phyloP scores from a whole-genome alignment of 495 filamentous ascomycete species.

The Talaromyces borbonicus region DNA sequence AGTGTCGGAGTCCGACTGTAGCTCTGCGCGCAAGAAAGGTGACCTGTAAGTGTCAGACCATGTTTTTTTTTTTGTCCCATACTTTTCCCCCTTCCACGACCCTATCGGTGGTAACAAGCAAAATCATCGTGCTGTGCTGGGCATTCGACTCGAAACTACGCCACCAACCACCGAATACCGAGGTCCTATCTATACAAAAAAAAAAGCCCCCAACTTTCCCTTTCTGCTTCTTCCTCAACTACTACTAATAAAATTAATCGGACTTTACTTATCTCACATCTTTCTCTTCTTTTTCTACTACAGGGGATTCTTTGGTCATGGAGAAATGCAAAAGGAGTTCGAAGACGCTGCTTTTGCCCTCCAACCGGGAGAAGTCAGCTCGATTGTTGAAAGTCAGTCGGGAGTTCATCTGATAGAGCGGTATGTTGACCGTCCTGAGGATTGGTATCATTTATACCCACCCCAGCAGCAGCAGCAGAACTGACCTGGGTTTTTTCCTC shows the following conservation, averaged over 20 bases:
- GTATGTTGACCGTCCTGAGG: conserved; percentile 38
- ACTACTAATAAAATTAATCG: conserved; percentile 8
- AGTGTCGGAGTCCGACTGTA: conserved; percentile 84
- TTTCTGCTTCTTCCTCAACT: not conserved
- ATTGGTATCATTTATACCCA: conserved; percentile 3
- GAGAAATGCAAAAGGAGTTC: conserved; percentile 99
- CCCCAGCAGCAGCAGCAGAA: conserved; percentile 5
- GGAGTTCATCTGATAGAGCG: conserved; percentile 93
- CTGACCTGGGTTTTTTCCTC: not conserved
- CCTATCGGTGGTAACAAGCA: not conserved
- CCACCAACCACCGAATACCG: too few species aligned
- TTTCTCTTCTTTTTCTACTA: not conserved
- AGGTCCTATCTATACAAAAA: too few species aligned
- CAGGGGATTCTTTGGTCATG: conserved; percentile 80
- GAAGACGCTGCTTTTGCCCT: conserved; percentile 88
- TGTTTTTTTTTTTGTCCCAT: too few species aligned
- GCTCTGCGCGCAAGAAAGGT: conserved; percentile 84
- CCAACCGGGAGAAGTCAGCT: conserved; percentile 73
- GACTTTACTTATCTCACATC: not conserved
- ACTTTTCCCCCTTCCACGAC: too few species aligned
- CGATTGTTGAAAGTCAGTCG: conserved; percentile 82
- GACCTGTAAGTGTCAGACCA: conserved; percentile 54
- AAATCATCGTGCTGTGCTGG: not conserved
- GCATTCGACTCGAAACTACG: too few species aligned
- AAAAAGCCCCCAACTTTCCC: too few species aligned